These are phyloP conservation scores for Phytophthora constricta DNA, from an alignment of 352 stramenopile species.

Conservation along the genomic window DNA sequence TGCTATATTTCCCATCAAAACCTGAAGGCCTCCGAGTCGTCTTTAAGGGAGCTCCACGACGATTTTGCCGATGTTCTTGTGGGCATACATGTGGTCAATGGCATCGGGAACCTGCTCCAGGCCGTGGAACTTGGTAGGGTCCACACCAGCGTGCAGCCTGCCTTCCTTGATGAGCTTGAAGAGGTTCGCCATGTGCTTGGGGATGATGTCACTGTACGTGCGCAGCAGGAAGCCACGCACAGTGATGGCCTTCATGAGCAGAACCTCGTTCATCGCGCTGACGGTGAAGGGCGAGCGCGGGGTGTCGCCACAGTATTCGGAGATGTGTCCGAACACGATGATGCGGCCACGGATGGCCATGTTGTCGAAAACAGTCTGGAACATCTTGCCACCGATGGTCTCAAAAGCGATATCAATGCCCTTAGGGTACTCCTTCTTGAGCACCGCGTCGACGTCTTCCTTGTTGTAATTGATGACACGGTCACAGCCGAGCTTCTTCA, in stretches of 20 bases:
- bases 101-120: constrained; percentile 58
- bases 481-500: constrained; percentile 62
- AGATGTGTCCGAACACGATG: constrained; percentile 54
- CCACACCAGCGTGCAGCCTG: constrained; percentile 53
- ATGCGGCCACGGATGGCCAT: constrained; percentile 50
- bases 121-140: constrained; percentile 45
- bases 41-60: constrained; percentile 57
- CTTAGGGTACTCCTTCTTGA: constrained; percentile 40
- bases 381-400: constrained; percentile 39
- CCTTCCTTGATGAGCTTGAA: constrained; percentile 53
- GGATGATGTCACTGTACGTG: constrained; percentile 45
- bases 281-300: constrained; percentile 34
- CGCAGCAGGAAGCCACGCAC: constrained; percentile 49
- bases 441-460: constrained; percentile 37
- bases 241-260: constrained; percentile 47
- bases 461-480: constrained; percentile 86
- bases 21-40: too few species aligned
- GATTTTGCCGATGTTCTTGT: constrained; percentile 82
- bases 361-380: constrained; percentile 52
- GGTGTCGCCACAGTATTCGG: constrained; percentile 36
- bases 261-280: constrained; percentile 28
- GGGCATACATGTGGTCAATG: constrained; percentile 67
- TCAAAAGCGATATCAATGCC: constrained; percentile 40
- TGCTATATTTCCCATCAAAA: neutral
- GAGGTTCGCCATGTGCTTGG: constrained; percentile 51